Percentiles rank a stretch among this genome's conserved stretches.
Conservation (phyloP, 108 stramenopile species). For the Fistulifera pelliculosa region DNA sequence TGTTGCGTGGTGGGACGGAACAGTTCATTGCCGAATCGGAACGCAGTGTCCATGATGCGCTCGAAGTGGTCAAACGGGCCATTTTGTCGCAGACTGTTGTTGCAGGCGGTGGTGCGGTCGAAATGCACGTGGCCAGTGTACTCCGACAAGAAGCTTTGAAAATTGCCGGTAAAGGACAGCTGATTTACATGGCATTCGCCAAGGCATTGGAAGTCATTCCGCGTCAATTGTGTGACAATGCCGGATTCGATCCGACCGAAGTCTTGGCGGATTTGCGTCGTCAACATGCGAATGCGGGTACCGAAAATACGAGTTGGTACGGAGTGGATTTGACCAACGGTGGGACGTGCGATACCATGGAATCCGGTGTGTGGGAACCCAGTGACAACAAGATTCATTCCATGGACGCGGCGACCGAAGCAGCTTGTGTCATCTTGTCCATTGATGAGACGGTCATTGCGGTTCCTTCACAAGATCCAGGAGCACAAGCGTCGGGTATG, state of each 20-base stretch:
- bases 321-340: conserved; percentile 94
- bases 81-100: conserved; percentile 82
- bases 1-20: conserved; percentile 94
- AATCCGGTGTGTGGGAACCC: conserved; percentile 97
- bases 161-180: conserved; percentile 96
- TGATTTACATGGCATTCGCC: conserved; percentile 84
- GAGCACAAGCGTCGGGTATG: conserved; percentile 56
- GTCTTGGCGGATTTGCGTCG: conserved; percentile 88
- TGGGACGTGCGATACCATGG: conserved; percentile 93
- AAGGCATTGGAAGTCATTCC: conserved; percentile 97
- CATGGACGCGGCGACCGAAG: conserved; percentile 90
- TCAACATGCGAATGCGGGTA: conserved; percentile 67
- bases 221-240: conserved; percentile 95
- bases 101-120: conserved; percentile 97
- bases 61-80: conserved; percentile 95
- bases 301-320: conserved; percentile 83
- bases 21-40: conserved; percentile 99
- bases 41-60: conserved; percentile 94
- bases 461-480: conserved; percentile 86
- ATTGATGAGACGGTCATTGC: conserved; percentile 99
- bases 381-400: conserved; percentile 93
- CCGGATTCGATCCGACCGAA: conserved; percentile 96
- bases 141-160: conserved; percentile 76
- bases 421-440: conserved; percentile 94
- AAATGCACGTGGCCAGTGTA: conserved; percentile 87